Evolutionary conservation across 331 rosid species (phyloP).

Genomic region (Dryas integrifolia): DNA sequence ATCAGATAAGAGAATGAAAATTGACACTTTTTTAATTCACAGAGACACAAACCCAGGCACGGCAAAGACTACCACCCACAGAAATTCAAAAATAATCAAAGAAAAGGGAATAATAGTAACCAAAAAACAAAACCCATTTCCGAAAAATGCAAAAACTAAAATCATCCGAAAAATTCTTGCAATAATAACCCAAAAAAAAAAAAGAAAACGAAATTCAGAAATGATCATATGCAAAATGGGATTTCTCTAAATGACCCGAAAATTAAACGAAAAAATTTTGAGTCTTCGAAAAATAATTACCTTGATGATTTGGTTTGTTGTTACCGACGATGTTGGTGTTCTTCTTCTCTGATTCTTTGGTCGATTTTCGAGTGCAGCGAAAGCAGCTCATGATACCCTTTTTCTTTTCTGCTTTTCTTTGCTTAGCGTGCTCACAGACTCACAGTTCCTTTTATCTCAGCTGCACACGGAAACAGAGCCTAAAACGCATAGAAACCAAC

Average conservation of each 20-base stretch:
- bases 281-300: not conserved
- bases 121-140: conserved; percentile 16
- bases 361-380: conserved; percentile 45
- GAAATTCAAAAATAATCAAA: not conserved
- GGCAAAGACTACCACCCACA: conserved; percentile 5
- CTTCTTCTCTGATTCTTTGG: conserved; percentile 29
- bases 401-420: not conserved
- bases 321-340: conserved; percentile 7
- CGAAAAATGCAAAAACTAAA: not conserved
- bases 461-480: conserved; percentile 34
- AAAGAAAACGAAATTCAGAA: not conserved
- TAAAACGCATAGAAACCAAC: conserved; percentile 20
- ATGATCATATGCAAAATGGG: not conserved
- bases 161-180: not conserved
- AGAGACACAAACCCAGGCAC: conserved; percentile 14
- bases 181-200: not conserved
- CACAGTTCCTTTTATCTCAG: conserved; percentile 2
- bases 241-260: conserved; percentile 6
- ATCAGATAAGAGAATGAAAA: conserved; percentile 8
- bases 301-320: conserved; percentile 36
- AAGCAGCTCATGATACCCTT: conserved; percentile 65
- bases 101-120: not conserved
- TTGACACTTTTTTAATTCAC: conserved; percentile 3
- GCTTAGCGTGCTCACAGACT: conserved; percentile 10
- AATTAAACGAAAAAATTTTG: not conserved